A percentile compares a stretch with the other conserved stretches of the same genome.
phyloP scores from a whole-genome alignment of 2,329 filamentous ascomycete genomes.

The Allantophomopsis cytisporea region DNA sequence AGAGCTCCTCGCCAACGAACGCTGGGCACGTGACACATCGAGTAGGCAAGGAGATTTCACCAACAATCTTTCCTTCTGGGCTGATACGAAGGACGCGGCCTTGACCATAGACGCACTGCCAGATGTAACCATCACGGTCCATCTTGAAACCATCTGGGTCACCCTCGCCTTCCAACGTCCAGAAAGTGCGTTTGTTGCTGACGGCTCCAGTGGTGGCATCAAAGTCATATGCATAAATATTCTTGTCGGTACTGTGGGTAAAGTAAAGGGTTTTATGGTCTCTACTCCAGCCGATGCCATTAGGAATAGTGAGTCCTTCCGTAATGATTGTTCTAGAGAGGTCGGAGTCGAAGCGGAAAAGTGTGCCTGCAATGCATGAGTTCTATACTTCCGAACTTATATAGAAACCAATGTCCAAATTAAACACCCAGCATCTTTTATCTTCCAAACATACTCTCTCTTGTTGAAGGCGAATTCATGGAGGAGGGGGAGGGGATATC shows the following conservation, averaged over 20 bases:
- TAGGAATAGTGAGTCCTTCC: slow-evolving; percentile 62
- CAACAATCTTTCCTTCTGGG: slow-evolving; percentile 54
- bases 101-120: slow-evolving; percentile 78
- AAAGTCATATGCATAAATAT: slow-evolving; percentile 67
- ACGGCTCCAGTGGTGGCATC: slow-evolving; percentile 47
- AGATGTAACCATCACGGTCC: slow-evolving; percentile 75
- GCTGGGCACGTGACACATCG: slow-evolving; percentile 68
- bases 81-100: slow-evolving; percentile 59
- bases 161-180: slow-evolving; percentile 39
- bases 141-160: slow-evolving; percentile 77
- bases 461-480: too few species aligned
- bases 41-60: slow-evolving; percentile 65
- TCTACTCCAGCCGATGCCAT: slow-evolving; percentile 70
- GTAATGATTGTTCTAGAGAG: slow-evolving; percentile 45
- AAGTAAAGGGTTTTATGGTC: slow-evolving; percentile 58
- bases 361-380: slow-evolving; percentile 36
- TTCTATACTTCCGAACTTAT: background rate
- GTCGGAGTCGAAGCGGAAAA: slow-evolving; percentile 59
- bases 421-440: background rate
- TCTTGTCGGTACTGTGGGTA: slow-evolving; percentile 60
- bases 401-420: background rate
- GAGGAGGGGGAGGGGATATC: background rate
- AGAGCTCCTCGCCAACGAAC: slow-evolving; percentile 62
- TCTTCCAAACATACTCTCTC: too few species aligned
- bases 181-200: slow-evolving; percentile 54